Base-by-base conservation (phyloP, 768 basidiomycete species). In the Phaeotremella skinneri region DNA sequence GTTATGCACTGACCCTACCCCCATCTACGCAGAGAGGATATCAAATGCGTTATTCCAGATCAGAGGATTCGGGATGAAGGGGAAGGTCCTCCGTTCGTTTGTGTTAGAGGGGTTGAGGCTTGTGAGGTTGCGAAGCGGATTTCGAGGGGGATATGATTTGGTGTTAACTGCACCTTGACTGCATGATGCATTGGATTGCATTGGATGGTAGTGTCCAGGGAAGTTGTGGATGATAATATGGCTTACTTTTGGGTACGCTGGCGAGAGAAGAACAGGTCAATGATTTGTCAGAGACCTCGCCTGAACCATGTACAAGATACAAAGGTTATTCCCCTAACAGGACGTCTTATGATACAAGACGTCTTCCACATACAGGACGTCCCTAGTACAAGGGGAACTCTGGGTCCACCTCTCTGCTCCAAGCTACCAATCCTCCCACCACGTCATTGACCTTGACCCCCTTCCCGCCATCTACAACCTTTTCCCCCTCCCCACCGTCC, bases 401-500 rank as follows among this genome's bases (percentile, higher is more conserved):
- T 27, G 81, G 78, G 76, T 97, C 89, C 7, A 93, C 83, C 16
- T 87, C 78, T 60, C 77, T 81, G 49, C 86, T 81, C 91, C 91
- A 96, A 26, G 88, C 87, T 66, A 81, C 78, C 49, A 96, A 78
- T 0, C 93, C 93, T 21, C 93, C 92, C 6, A 89, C 79, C 3
- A 93, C 81, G 76, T 94, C 72, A 37, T 59, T 52, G 6, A 75
- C 57, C 51, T 31, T 49, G 39, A 21, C 30, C 21, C 31, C 41
- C 47, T 53, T 16, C 37, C 34, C 47, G 29, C 32, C 23, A n/a
- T 23, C 54, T 7, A 27, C 30, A 26, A 31, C 20, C 42, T 55
- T 30, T 20, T 25, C 88, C 67, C 79, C 32, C 79, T 66, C 4
- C 71, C 59, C 2, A 52, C 69, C 14, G 70, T 65, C 31, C 58